Evolutionary conservation across 495 filamentous ascomycete genomes (phyloP).

Genomic region (Polyplosphaeria fusca): DNA sequence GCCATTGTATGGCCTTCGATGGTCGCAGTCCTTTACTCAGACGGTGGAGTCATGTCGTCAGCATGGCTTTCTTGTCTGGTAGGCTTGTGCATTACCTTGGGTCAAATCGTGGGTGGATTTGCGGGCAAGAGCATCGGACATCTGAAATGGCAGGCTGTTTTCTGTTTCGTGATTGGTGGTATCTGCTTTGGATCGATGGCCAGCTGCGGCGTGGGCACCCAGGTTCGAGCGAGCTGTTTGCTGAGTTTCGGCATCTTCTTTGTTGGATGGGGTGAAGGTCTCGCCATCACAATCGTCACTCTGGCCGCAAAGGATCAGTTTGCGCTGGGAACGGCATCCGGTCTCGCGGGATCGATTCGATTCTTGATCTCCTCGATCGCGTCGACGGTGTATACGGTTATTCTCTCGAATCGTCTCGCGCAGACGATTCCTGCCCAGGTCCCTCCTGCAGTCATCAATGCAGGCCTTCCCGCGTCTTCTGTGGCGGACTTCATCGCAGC

Average conservation of each 20-base stretch:
- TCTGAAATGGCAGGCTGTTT: constrained; percentile 13
- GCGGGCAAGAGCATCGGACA: constrained; percentile 14
- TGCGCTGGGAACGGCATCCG: constrained; percentile 12
- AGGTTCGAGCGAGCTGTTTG: constrained; percentile 3
- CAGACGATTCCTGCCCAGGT: constrained; percentile 17
- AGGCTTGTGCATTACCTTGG: constrained; percentile 6
- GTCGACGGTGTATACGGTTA: constrained; percentile 15
- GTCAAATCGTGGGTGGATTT: constrained; percentile 10
- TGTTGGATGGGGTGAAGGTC: constrained; percentile 19
- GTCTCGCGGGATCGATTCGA: constrained; percentile 23
- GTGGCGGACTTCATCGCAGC: constrained; percentile 24
- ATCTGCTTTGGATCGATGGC: constrained; percentile 14
- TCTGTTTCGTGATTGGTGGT: constrained; percentile 2
- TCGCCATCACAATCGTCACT: constrained; percentile 9
- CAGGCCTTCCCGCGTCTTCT: constrained; percentile 23
- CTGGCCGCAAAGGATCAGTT: constrained; percentile 8
- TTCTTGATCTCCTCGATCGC: constrained; percentile 19
- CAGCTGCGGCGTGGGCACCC: constrained; percentile 1
- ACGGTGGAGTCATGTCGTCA: not conserved
- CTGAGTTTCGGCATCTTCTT: constrained; percentile 15
- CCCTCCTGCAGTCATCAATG: constrained; percentile 7
- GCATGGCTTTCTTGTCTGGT: not conserved
- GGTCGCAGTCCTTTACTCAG: constrained; percentile 4
- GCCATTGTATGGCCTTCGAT: constrained; percentile 25
- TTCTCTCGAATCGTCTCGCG: constrained; percentile 16